These are phyloP conservation scores for Cryptococcus sp. DNA, from an alignment of 1,284 basidiomycete species.

Conservation along the genomic window DNA sequence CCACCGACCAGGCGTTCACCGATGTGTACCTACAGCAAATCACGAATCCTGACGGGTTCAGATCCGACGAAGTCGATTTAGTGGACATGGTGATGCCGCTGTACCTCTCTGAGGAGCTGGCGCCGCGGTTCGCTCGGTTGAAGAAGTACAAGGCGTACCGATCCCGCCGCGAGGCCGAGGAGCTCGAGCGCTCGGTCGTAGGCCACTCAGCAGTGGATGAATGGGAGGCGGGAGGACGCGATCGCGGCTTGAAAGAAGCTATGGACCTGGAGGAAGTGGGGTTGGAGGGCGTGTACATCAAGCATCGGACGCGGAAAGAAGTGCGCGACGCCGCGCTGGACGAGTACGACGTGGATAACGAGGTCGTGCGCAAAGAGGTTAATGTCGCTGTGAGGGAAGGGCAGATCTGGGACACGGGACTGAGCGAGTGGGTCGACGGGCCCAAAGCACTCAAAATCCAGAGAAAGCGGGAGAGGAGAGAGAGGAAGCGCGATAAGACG, in stretches of 20 bases:
- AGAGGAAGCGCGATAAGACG: constrained; percentile 21
- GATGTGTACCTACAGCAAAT: constrained; percentile 31
- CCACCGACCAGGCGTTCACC: constrained; percentile 24
- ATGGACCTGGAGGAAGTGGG: constrained; percentile 30
- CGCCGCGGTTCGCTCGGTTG: constrained; percentile 46
- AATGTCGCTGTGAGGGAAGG: constrained; percentile 21
- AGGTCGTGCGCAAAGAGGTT: constrained; percentile 23
- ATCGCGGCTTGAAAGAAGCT: constrained; percentile 35
- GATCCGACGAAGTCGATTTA: constrained; percentile 1
- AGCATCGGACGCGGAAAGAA: constrained; percentile 42
- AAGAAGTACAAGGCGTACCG: constrained; percentile 43
- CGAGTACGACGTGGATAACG: constrained; percentile 35
- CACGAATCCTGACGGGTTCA: constrained; percentile 4
- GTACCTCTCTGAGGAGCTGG: constrained; percentile 50
- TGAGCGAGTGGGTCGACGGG: constrained; percentile 27
- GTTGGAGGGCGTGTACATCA: constrained; percentile 42
- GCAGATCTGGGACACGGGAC: constrained; percentile 19
- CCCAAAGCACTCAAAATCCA: constrained; percentile 21
- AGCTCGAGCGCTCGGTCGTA: constrained; percentile 21
- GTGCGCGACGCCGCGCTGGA: constrained; percentile 42
- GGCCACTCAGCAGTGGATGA: constrained; percentile 28
- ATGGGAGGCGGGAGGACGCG: constrained; percentile 46
- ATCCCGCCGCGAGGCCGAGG: constrained; percentile 31
- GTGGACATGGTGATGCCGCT: constrained; percentile 50
- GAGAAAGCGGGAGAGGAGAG: constrained; percentile 22